Percentiles rank a stretch among this genome's conserved stretches.
phyloP scores from a whole-genome alignment of 2,329 filamentous ascomycete species.

The Cladosporium phlei region DNA sequence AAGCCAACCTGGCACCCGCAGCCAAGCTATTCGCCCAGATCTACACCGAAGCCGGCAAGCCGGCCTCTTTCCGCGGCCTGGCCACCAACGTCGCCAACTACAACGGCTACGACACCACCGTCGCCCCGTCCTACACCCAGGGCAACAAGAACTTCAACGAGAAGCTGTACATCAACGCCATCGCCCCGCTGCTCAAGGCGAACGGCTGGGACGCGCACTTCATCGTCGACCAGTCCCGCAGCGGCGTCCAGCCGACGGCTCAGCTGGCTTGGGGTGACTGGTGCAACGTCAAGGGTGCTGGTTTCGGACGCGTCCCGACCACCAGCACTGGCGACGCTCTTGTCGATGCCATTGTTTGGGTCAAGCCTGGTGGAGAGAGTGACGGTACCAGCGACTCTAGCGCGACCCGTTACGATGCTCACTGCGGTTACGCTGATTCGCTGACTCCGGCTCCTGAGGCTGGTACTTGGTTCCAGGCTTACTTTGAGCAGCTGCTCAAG shows the following conservation, averaged over 20 bases:
- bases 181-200: conserved; percentile 45
- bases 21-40: conserved; percentile 46
- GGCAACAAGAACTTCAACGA: conserved; percentile 51
- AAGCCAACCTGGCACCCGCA: conserved; percentile 52
- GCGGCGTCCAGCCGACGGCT: conserved; percentile 56
- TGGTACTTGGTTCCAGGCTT: conserved; percentile 59
- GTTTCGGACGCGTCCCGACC: conserved; percentile 61
- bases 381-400: conserved; percentile 42
- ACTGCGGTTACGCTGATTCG: conserved; percentile 52
- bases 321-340: conserved; percentile 56
- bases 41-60: conserved; percentile 45
- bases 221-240: conserved; percentile 55
- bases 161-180: conserved; percentile 47
- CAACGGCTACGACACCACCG: conserved; percentile 48
- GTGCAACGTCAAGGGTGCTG: conserved; percentile 62
- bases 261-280: conserved; percentile 60
- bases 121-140: conserved; percentile 42
- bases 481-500: conserved; percentile 33
- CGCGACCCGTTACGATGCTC: conserved; percentile 50
- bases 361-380: conserved; percentile 60
- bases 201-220: conserved; percentile 52
- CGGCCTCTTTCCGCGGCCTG: conserved; percentile 47
- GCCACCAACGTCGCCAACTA: conserved; percentile 58
- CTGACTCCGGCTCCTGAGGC: conserved; percentile 65
- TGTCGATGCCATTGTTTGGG: conserved; percentile 64